Evolutionary conservation across 2,329 filamentous ascomycete species (phyloP).

Genomic region (Tolypocladium tundrense): DNA sequence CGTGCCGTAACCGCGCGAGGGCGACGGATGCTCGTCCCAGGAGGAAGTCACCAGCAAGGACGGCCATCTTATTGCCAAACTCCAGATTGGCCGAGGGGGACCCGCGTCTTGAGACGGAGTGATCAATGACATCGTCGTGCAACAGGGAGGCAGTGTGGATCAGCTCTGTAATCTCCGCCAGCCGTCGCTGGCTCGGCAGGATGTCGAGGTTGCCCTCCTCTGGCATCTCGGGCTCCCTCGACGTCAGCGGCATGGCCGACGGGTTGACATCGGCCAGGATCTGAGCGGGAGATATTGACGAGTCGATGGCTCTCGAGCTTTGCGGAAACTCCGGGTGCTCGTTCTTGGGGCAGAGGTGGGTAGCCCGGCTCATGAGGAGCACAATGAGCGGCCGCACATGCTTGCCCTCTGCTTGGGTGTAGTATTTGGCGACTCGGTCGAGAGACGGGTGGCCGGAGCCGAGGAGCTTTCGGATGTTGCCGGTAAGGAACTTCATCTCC

Average conservation of each 20-base stretch:
- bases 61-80: constrained; percentile 99
- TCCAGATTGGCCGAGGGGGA: constrained; percentile 83
- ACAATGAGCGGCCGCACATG: constrained; percentile 92
- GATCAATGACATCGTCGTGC: constrained; percentile 97
- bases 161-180: constrained; percentile 94
- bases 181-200: constrained; percentile 80
- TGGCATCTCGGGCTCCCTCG: constrained; percentile 23
- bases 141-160: constrained; percentile 95
- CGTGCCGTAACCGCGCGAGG: constrained; percentile 77
- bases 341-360: constrained; percentile 61
- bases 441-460: constrained; percentile 91
- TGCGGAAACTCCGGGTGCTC: constrained; percentile 26
- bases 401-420: constrained; percentile 93
- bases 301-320: constrained; percentile 38
- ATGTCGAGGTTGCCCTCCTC: constrained; percentile 49
- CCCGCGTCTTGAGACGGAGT: constrained; percentile 74
- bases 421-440: constrained; percentile 95
- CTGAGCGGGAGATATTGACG: constrained; percentile 41
- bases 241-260: constrained; percentile 33
- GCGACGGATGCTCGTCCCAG: constrained; percentile 89
- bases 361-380: constrained; percentile 91
- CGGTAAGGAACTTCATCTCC: constrained; percentile 92
- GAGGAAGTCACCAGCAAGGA: constrained; percentile 92
- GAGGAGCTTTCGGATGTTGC: constrained; percentile 85
- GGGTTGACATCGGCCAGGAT: constrained; percentile 78